phyloP scores from a whole-genome alignment of 768 basidiomycete genomes.

The Ramaria rubella region DNA sequence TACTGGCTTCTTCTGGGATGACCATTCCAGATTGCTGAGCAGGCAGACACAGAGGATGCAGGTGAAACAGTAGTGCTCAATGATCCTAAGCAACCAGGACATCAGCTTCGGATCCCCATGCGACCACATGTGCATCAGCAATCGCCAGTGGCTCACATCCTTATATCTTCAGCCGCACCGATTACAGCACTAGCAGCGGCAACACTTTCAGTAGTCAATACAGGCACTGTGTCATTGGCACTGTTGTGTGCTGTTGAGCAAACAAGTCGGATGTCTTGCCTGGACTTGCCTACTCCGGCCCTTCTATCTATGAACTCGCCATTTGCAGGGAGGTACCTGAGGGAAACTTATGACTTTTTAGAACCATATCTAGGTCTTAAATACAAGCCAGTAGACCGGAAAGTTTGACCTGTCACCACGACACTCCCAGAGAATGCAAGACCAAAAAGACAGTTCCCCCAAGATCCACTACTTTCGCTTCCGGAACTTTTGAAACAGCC shows the following conservation, averaged over 20 bases:
- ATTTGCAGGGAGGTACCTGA: neutral
- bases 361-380: conserved; percentile 3
- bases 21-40: conserved; percentile 5
- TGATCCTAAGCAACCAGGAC: neutral
- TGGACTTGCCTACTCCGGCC: neutral
- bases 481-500: conserved; percentile 12
- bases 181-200: neutral
- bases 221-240: neutral
- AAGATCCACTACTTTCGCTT: conserved; percentile 2
- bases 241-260: neutral
- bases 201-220: neutral
- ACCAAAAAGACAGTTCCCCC: conserved; percentile 14
- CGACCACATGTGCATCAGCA: neutral
- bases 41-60: neutral
- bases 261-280: neutral
- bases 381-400: conserved; percentile 26
- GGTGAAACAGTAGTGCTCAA: neutral
- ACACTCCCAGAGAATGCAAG: conserved; percentile 20
- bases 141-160: neutral
- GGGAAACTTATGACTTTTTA: neutral
- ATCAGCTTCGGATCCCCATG: neutral
- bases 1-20: conserved; percentile 11
- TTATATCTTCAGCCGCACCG: neutral
- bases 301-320: neutral
- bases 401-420: conserved; percentile 24